Base-by-base conservation (phyloP, 331 rosid species). In the Ulmus americana region DNA sequence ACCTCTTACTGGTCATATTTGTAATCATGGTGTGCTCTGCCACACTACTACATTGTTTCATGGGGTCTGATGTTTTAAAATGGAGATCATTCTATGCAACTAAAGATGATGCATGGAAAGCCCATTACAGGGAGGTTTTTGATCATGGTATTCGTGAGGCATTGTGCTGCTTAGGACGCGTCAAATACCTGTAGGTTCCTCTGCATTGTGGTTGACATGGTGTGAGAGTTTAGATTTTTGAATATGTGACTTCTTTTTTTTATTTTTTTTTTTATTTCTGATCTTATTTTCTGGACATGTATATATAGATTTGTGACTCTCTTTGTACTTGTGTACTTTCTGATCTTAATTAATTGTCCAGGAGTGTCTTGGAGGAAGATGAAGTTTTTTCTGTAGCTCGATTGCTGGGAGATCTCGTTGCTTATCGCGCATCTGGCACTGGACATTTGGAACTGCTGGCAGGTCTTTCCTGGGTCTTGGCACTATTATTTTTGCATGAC, bases 381-480 rank as follows among this genome's bases (percentile, higher is more conserved):
- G 88, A 91, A 74, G 84, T 91, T 72, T 84, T 84, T 59, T 88
- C 91, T 8, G 96, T 91, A 48, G 97, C 97, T 41, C 85, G 84
- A 38, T 73, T 91, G 51, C 65, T 91, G 58, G 96, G 95, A n/a
- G 97, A 91, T 61, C 90, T 91, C 43, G 97, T 91, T 76, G 86
- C 97, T 61, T 91, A 91, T 74, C 97, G 91, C 46, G 90, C 97
- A 45, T 80, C 96, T 6, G 96, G 96, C 71, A 91, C 95, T 13
- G 90, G 97, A 42, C 96, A 91, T 76, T 52, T 91, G 76, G 95
- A 88, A 77, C 84, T 91, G 73, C 75, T 91, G 84, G 97, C 97
- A 86, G 97, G 97, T 88, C 75, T 67, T 63, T 84, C 47, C 48
- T 42, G 52, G 16, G 9, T 47, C 42, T 72, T 48, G 14, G 5